phyloP scores from a whole-genome alignment of 2,329 filamentous ascomycete species.

The Fusarium multiceps region DNA sequence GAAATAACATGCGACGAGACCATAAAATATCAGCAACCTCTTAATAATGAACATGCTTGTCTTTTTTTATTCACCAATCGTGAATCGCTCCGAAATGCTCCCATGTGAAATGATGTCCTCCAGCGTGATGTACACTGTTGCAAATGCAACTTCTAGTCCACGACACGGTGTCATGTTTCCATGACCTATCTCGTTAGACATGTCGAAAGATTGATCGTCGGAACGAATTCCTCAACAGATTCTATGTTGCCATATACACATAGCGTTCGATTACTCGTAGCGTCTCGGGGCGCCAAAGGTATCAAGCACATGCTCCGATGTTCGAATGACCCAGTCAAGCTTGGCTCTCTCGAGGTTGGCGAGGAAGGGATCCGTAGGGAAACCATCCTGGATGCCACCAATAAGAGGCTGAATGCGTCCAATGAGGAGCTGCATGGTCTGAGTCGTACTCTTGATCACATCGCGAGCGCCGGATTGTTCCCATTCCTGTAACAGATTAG shows the following conservation, averaged over 20 bases:
- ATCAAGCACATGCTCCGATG: conserved; percentile 52
- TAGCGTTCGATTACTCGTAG: conserved; percentile 45
- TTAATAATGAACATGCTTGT: conserved; percentile 41
- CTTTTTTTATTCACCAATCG: conserved; percentile 23
- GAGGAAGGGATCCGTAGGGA: conserved; percentile 55
- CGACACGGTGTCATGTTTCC: conserved; percentile 25
- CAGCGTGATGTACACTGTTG: conserved; percentile 46
- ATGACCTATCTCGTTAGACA: conserved; percentile 20
- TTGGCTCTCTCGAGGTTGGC: conserved; percentile 53
- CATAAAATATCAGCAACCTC: conserved; percentile 37
- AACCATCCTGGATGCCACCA: conserved; percentile 50
- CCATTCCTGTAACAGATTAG: conserved; percentile 52
- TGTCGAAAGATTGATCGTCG: conserved; percentile 19
- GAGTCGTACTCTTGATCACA: conserved; percentile 53
- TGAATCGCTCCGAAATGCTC: conserved; percentile 35
- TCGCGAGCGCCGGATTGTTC: conserved; percentile 52
- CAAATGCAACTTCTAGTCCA: conserved; percentile 39
- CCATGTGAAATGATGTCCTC: conserved; percentile 33
- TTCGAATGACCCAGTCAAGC: conserved; percentile 54
- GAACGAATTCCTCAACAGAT: conserved; percentile 11
- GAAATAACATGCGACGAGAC: conserved; percentile 23
- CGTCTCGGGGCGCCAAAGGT: conserved; percentile 46
- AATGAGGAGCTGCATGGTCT: conserved; percentile 55
- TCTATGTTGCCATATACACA: conserved; percentile 13
- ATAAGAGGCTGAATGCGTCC: conserved; percentile 51